A percentile compares a stretch with the other conserved stretches of the same genome.
Conservation (phyloP, 1,284 basidiomycete genomes). For the Irpex lacteus region DNA sequence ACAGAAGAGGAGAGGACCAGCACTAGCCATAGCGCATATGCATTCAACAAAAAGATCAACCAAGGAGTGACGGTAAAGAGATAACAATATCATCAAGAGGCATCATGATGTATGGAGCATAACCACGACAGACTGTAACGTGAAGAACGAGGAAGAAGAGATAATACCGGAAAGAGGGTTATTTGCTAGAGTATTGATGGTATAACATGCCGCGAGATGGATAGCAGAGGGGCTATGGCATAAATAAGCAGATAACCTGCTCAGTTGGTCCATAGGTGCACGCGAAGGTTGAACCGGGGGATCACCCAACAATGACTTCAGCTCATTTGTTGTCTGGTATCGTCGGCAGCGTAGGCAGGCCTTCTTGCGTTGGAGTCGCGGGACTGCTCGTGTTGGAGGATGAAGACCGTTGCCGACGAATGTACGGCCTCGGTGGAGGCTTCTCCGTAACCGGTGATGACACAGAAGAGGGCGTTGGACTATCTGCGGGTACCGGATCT, state of each 20-base stretch:
- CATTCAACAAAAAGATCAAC: neutral
- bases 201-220: neutral
- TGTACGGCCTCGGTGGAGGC: constrained; percentile 51
- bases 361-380: neutral
- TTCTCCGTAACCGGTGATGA: constrained; percentile 31
- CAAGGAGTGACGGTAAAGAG: neutral
- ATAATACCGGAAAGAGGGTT: neutral
- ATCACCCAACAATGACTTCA: neutral
- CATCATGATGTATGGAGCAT: no score
- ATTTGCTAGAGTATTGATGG: neutral
- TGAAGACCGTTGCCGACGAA: constrained; percentile 50
- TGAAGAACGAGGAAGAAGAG: neutral
- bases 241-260: neutral
- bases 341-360: neutral
- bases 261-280: neutral
- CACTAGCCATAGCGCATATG: neutral
- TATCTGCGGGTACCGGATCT: constrained; percentile 26
- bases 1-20: neutral
- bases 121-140: neutral
- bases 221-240: neutral
- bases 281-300: neutral
- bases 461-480: constrained; percentile 18
- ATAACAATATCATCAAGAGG: no score
- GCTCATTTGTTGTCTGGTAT: neutral
- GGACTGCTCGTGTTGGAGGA: constrained; percentile 37